Evolutionary conservation across 257 asterid genomes (phyloP).

Genomic region (Cordia subcordata): DNA sequence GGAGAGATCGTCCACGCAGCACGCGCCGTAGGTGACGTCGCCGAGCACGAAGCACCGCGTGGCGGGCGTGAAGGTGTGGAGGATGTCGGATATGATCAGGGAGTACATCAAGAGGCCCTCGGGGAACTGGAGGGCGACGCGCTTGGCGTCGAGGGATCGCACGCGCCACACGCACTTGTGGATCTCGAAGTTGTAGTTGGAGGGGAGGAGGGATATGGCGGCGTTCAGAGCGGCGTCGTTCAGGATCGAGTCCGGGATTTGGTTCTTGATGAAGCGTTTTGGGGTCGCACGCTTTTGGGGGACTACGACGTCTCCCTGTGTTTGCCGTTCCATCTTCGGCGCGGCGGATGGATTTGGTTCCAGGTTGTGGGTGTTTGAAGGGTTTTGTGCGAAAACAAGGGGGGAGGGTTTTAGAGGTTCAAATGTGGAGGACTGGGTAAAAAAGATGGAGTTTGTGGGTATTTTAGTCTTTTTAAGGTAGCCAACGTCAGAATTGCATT

Average conservation of each 20-base stretch:
- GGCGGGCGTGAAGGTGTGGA: slow-evolving; percentile 70
- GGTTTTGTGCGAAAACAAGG: not conserved
- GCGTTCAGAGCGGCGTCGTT: slow-evolving; percentile 76
- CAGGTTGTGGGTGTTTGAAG: not conserved
- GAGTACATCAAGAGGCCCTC: slow-evolving; percentile 89
- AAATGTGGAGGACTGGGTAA: not conserved
- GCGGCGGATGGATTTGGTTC: not conserved
- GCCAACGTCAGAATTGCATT: no score
- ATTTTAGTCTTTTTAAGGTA: not conserved
- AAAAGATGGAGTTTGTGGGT: not conserved
- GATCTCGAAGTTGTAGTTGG: slow-evolving; percentile 90
- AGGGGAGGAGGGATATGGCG: slow-evolving; percentile 77
- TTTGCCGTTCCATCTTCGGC: not conserved
- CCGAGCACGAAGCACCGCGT: slow-evolving; percentile 83
- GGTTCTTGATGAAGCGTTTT: slow-evolving; percentile 77
- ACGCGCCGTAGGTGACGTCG: slow-evolving; percentile 96
- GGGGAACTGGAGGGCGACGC: slow-evolving; percentile 92
- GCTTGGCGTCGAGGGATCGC: slow-evolving; percentile 53
- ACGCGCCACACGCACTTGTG: slow-evolving; percentile 88
- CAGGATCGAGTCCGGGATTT: slow-evolving; percentile 79
- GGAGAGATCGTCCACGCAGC: slow-evolving; percentile 93
- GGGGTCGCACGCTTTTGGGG: slow-evolving; percentile 21
- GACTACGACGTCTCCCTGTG: not conserved
- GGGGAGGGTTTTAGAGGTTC: not conserved
- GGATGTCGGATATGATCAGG: slow-evolving; percentile 79